phyloP scores from a whole-genome alignment of 495 filamentous ascomycete genomes.

The Penicillium egyptiacum region DNA sequence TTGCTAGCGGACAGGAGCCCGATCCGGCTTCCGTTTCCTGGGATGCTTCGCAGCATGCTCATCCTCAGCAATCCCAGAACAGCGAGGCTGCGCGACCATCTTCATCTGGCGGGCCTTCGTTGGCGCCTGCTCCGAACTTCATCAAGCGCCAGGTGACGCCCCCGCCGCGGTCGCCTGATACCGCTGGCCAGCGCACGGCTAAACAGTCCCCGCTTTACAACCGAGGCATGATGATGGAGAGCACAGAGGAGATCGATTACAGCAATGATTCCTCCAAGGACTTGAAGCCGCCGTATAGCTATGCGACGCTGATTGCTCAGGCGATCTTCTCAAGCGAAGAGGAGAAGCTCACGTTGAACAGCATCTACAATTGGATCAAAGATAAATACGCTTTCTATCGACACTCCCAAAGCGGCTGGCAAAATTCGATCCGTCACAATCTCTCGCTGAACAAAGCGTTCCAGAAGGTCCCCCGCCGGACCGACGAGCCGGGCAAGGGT shows the following conservation, averaged over 20 bases:
- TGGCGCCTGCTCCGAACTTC: constrained; percentile 69
- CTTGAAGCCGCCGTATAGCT: constrained; percentile 91
- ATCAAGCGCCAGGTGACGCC: constrained; percentile 69
- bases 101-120: constrained; percentile 49
- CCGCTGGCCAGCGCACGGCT: constrained; percentile 46
- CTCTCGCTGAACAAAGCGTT: constrained; percentile 91
- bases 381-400: constrained; percentile 88
- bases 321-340: constrained; percentile 83
- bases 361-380: constrained; percentile 90
- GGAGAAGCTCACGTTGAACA: constrained; percentile 80
- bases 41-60: constrained; percentile 44
- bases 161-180: constrained; percentile 51
- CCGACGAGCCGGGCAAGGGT: constrained; percentile 95
- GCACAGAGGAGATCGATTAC: constrained; percentile 79
- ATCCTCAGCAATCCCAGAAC: constrained; percentile 34
- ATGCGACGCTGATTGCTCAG: constrained; percentile 95
- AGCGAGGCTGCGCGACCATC: constrained; percentile 27
- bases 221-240: constrained; percentile 71
- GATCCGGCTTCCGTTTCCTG: constrained; percentile 32
- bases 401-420: constrained; percentile 81
- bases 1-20: constrained; percentile 46
- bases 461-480: constrained; percentile 83
- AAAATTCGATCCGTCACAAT: constrained; percentile 98
- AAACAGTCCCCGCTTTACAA: constrained; percentile 61
- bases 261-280: constrained; percentile 78